Percentiles rank a stretch among this genome's conserved stretches.
These are phyloP conservation scores for Hypoxylon trugodes DNA, from an alignment of 495 filamentous ascomycete genomes.

Conservation along the genomic window DNA sequence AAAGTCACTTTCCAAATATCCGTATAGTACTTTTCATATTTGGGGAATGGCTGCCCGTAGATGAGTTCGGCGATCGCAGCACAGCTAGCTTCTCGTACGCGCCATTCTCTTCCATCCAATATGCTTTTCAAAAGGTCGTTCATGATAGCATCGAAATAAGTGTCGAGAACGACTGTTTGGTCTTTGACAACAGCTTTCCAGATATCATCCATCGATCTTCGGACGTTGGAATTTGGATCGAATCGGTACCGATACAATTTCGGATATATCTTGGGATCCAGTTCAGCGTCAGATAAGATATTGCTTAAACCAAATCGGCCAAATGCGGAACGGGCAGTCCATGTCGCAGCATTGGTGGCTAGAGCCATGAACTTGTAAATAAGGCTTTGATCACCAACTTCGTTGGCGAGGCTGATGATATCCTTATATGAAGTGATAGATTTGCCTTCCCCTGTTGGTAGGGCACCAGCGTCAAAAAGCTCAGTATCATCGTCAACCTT, in stretches of 20 bases:
- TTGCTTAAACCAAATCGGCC: slow-evolving; percentile 91
- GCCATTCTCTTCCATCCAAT: slow-evolving; percentile 84
- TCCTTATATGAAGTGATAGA: slow-evolving; percentile 94
- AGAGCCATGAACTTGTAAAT: slow-evolving; percentile 98
- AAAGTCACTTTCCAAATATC: slow-evolving; percentile 85
- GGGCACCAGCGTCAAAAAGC: slow-evolving; percentile 90
- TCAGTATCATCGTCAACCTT: slow-evolving; percentile 89
- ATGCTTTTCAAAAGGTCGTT: slow-evolving; percentile 84
- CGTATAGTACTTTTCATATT: slow-evolving; percentile 83
- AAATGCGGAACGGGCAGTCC: slow-evolving; percentile 94
- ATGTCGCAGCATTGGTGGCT: slow-evolving; percentile 91
- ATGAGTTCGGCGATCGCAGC: slow-evolving; percentile 87
- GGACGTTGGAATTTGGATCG: slow-evolving; percentile 91
- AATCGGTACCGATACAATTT: slow-evolving; percentile 95
- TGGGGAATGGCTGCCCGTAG: slow-evolving; percentile 74
- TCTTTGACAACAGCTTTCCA: slow-evolving; percentile 94
- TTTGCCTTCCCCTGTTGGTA: slow-evolving; percentile 89
- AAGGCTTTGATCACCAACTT: slow-evolving; percentile 92
- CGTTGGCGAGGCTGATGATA: slow-evolving; percentile 89
- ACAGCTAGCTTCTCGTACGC: slow-evolving; percentile 89
- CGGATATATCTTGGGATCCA: slow-evolving; percentile 93
- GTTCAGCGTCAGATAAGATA: slow-evolving; percentile 86
- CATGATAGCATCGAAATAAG: slow-evolving; percentile 85
- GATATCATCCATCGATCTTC: slow-evolving; percentile 94
- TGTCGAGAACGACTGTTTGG: slow-evolving; percentile 72